Evolutionary conservation across 306 rosid genomes (phyloP), one percentile per base, ranked within the genome.

Genomic region (Sicyos edulis): DNA sequence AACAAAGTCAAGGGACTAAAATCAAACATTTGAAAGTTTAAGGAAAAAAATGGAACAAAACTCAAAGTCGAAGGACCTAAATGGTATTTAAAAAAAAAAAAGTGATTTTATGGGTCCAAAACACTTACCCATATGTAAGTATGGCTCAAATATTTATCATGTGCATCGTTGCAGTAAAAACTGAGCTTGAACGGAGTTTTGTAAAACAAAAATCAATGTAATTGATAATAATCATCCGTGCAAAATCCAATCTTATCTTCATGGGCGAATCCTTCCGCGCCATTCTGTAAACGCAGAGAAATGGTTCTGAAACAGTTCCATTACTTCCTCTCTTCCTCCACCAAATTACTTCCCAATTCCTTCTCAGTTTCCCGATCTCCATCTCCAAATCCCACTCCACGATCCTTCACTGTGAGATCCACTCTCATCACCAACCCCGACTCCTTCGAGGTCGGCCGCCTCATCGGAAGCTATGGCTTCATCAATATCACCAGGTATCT

Each of bases 391-490:
- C 83, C 83, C 69, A 20, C 75, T 12, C 49, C 34, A 65, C 80
- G 79, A 32, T n/a, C 26, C n/a, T 75, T 86, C 49, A 74, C 75
- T 40, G 86, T 82, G 37, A 81, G 77, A 55, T 85, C 87, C 19
- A 79, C 68, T 16, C 85, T 90, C 22, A 81, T 90, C 77, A 78
- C 92, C 11, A 72, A 71, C 81, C 82, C 98, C 10, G 88, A 92
- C 49, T 92, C 82, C 37, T 92, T 92, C 82, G 86, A 90, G 88
- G 98, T 92, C 12, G 98, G 98, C 21, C 88, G 91, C 45, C 82
- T 90, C 74, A 78, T 92, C 20, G 98, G 96, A 10, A 88, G 83
- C 88, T 92, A 92, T 74, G 98, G 96, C 75, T 92, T 92, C 91
- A 87, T 92, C 82, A 92, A 92, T 53, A 51, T 92, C 68, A 90